These are phyloP conservation scores for Saturnispora besseyi DNA, from an alignment of 805 yeast genomes.

Conservation along the genomic window DNA sequence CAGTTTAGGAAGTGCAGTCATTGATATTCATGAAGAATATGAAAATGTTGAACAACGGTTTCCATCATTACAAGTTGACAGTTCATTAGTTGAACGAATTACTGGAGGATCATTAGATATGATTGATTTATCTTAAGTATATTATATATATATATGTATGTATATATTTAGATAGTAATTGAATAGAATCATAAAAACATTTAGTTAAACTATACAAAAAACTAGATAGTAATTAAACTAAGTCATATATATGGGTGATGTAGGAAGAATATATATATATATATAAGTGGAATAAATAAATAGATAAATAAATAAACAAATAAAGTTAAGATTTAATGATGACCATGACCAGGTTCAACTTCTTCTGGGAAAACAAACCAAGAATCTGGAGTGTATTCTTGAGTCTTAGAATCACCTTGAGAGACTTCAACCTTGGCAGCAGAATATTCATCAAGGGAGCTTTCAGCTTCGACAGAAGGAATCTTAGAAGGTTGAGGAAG, in stretches of 20 bases:
- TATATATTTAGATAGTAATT: too few relatives aligned
- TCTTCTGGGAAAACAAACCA: conserved; percentile 78
- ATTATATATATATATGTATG: too few relatives aligned
- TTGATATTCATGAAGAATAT: not conserved
- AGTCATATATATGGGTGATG: too few relatives aligned
- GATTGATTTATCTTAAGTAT: not conserved
- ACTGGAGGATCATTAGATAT: not conserved
- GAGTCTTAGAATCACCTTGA: conserved; percentile 38
- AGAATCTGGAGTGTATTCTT: conserved; percentile 49
- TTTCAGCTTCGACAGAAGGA: conserved; percentile 63
- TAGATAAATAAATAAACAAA: conserved; percentile 2
- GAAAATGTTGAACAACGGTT: conserved; percentile 1
- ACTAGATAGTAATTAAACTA: too few relatives aligned
- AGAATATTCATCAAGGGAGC: conserved; percentile 61
- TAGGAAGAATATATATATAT: not conserved
- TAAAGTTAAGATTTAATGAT: conserved; percentile 8
- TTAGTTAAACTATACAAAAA: too few relatives aligned
- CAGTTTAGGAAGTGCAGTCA: not conserved
- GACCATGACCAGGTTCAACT: conserved; percentile 33
- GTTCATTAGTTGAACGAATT: not conserved
- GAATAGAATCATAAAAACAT: too few relatives aligned
- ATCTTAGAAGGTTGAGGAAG: conserved; percentile 69
- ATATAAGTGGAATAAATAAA: not conserved
- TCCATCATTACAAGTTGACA: not conserved
- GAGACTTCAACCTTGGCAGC: conserved; percentile 66